phyloP scores from a whole-genome alignment of 495 filamentous ascomycete genomes.

The Annulohypoxylon bovei region DNA sequence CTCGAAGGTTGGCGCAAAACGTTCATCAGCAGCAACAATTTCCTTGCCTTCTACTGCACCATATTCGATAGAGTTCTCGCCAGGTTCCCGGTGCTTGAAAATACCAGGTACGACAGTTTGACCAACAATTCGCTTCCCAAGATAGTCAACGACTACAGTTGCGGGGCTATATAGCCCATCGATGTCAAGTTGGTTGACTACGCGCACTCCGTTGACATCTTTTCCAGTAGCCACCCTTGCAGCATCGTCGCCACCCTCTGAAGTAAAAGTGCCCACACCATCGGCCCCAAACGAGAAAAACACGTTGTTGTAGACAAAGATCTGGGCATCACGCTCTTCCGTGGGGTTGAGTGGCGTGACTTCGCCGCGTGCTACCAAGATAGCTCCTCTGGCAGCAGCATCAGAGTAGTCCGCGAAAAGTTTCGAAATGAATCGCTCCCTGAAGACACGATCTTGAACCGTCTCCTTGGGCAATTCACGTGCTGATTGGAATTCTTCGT shows the following conservation, averaged over 20 bases:
- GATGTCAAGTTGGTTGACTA: slow-evolving; percentile 97
- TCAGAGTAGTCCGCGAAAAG: slow-evolving; percentile 98
- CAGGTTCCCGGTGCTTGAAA: slow-evolving; percentile 97
- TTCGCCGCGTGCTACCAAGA: slow-evolving; percentile 91
- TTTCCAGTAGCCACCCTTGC: slow-evolving; percentile 96
- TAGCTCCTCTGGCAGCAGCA: slow-evolving; percentile 91
- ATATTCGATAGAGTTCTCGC: slow-evolving; percentile 98
- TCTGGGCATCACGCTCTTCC: slow-evolving; percentile 90
- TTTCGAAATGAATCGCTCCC: slow-evolving; percentile 92
- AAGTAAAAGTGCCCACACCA: slow-evolving; percentile 95
- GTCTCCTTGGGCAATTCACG: slow-evolving; percentile 91
- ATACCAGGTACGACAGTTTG: slow-evolving; percentile 99
- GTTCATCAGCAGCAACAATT: slow-evolving; percentile 86
- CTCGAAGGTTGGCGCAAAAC: slow-evolving; percentile 85
- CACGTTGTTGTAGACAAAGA: slow-evolving; percentile 99
- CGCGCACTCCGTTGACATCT: slow-evolving; percentile 91
- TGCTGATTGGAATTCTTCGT: slow-evolving; percentile 98
- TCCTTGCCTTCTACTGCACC: slow-evolving; percentile 98
- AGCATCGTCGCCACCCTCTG: slow-evolving; percentile 96
- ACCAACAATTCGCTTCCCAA: slow-evolving; percentile 95
- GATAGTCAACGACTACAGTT: slow-evolving; percentile 95
- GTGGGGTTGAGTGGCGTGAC: slow-evolving; percentile 97
- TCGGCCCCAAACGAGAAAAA: slow-evolving; percentile 99
- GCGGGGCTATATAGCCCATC: slow-evolving; percentile 92
- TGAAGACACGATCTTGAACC: slow-evolving; percentile 95